Percentiles rank a stretch among this genome's conserved stretches.
phyloP scores from a whole-genome alignment of 2,329 filamentous ascomycete species.

The Corniculantispora saksenae region DNA sequence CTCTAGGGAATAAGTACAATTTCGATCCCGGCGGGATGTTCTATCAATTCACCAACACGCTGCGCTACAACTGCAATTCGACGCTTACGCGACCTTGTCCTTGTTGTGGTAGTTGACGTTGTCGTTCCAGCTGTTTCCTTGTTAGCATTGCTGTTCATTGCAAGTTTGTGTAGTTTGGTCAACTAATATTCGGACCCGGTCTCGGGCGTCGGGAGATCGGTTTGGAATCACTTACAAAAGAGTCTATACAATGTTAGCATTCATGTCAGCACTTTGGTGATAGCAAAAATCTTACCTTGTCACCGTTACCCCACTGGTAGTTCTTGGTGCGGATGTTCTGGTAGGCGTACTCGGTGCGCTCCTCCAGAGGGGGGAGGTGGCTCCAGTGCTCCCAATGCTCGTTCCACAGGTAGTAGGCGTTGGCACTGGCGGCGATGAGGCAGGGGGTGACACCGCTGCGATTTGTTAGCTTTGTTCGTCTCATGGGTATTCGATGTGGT shows the following conservation, averaged over 20 bases:
- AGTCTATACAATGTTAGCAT: slow-evolving; percentile 50
- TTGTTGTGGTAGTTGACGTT: slow-evolving; percentile 97
- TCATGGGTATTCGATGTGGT: not conserved
- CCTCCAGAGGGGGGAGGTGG: slow-evolving; percentile 84
- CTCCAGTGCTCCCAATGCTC: slow-evolving; percentile 97
- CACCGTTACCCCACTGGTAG: slow-evolving; percentile 91
- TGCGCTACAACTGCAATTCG: slow-evolving; percentile 22
- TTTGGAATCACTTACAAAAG: slow-evolving; percentile 57
- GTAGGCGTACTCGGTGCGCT: slow-evolving; percentile 91
- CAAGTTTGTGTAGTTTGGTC: too few species aligned
- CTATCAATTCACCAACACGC: slow-evolving; percentile 29
- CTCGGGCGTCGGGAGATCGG: not conserved
- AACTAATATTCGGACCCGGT: too few species aligned
- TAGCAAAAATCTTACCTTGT: slow-evolving; percentile 66
- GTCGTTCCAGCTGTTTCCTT: slow-evolving; percentile 78
- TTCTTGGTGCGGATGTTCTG: slow-evolving; percentile 98
- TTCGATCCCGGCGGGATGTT: slow-evolving; percentile 30
- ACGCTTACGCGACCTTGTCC: slow-evolving; percentile 63
- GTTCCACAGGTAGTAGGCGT: slow-evolving; percentile 88
- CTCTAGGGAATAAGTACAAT: slow-evolving; percentile 37
- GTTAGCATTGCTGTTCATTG: slow-evolving; percentile 24
- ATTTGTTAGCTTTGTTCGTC: slow-evolving; percentile 26
- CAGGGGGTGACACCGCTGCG: slow-evolving; percentile 72
- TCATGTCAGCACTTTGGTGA: not conserved
- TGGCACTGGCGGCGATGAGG: slow-evolving; percentile 71